Evolutionary conservation across 139 green algal species (phyloP).

Genomic region (Chlamydomonas incerta): DNA sequence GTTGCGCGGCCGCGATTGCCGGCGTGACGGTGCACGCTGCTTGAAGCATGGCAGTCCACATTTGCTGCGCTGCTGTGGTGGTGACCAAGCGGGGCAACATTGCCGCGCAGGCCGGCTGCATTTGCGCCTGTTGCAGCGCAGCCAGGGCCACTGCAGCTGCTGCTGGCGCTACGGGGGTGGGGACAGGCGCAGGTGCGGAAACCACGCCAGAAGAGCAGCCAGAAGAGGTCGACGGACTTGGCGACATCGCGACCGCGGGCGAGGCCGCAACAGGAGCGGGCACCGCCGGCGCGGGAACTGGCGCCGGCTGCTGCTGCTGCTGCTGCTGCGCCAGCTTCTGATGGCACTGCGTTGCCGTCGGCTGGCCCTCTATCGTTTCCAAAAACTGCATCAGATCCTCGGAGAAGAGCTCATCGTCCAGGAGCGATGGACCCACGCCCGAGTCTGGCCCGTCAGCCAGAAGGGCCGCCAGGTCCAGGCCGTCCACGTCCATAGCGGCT

Average conservation of each 20-base stretch:
- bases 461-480: slow-evolving; percentile 6
- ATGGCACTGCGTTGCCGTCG: not conserved
- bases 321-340: no score
- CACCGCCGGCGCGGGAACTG: no score
- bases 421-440: not conserved
- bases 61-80: slow-evolving; percentile 5
- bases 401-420: slow-evolving; percentile 13
- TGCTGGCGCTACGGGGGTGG: not conserved
- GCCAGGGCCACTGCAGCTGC: not conserved
- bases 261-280: not conserved
- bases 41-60: slow-evolving; percentile 32
- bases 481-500: slow-evolving; percentile 7
- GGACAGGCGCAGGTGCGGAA: not conserved
- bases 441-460: not conserved
- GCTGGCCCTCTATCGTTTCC: no score
- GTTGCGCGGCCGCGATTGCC: not conserved
- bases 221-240: not conserved
- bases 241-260: no score
- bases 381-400: slow-evolving; percentile 40
- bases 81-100: slow-evolving; percentile 3
- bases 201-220: not conserved
- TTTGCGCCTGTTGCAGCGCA: not conserved
- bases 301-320: not conserved
- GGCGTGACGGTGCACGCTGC: slow-evolving; percentile 1
- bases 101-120: not conserved